Base-by-base conservation (phyloP, 1,139 yeast genomes). In the Yamadazyma dendronema region DNA sequence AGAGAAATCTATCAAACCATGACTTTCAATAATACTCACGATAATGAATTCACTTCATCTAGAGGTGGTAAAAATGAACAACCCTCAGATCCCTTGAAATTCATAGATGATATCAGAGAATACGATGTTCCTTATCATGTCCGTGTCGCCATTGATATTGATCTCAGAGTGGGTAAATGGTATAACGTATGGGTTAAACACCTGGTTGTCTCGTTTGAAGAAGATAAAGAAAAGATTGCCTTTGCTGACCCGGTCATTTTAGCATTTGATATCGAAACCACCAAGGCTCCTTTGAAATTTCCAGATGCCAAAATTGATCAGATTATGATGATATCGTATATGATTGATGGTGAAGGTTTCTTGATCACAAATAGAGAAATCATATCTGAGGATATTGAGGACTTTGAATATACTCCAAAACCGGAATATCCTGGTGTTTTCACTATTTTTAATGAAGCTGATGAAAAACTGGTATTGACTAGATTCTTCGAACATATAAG, bases 241-340 rank as follows among this genome's bases (percentile, higher is more conserved):
- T 94, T 95, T 63, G 96, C 98, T 4, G 98, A 94, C 57, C 98
- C 98, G 0, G 97, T 94, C 9, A 92, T 94, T 4, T 62, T 94
- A 56, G 98, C 98, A 1, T 94, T 87, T 56, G 99, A 94, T 74
- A 94, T 94, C 39, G 99, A 94, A 68, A 94, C 99, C 1, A 89
- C 97, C 4, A 94, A 94, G 58, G 89, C 95, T 13, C 97, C 98
- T 1, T 73, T 94, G 41, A 94, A 94, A 56, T 94, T 94, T 49
- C 99, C 99, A 0, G 98, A 88, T 54, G 77, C 97, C 4, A 72
- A 84, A 15, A 72, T 85, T n/a, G 99, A 94, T 64, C 95, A 88
- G 60, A 77, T 94, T 32, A 94, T 94, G 97, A 94, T 94, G 98
- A 92, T 94, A 40, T 94, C 98, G 2, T 94, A 94, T 61, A 94